phyloP scores from a whole-genome alignment of 2,329 filamentous ascomycete species.

The Sporothrix brasiliensis region DNA sequence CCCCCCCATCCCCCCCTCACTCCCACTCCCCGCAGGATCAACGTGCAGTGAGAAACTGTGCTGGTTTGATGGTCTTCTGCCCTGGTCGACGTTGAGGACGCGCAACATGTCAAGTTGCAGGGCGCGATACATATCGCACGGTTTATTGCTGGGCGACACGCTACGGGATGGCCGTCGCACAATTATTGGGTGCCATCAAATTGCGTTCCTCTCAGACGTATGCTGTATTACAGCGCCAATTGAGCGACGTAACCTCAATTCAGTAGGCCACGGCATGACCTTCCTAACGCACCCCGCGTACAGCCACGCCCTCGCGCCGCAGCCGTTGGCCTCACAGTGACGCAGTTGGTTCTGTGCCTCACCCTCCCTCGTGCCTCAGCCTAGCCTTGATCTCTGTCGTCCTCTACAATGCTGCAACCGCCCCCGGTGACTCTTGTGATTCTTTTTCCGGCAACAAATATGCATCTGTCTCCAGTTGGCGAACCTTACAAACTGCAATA shows the following conservation, averaged over 20 bases:
- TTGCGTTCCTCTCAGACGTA: too few species aligned
- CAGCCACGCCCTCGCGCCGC: constrained; percentile 1
- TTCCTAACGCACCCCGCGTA: constrained; percentile 17
- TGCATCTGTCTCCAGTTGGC: neutral
- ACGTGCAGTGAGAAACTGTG: neutral
- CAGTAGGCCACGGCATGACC: constrained; percentile 9
- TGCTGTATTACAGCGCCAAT: neutral
- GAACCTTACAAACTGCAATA: neutral
- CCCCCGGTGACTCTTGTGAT: neutral
- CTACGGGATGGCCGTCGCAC: neutral
- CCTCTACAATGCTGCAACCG: too few species aligned
- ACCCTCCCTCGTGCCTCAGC: neutral
- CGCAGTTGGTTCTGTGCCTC: constrained; percentile 6
- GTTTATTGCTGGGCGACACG: neutral
- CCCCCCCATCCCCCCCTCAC: too few species aligned
- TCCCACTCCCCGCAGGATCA: neutral
- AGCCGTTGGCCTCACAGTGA: constrained; percentile 15
- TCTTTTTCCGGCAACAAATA: neutral
- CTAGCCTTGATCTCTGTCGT: too few species aligned
- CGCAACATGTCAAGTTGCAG: neutral
- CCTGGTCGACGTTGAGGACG: constrained; percentile 6
- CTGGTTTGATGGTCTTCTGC: neutral
- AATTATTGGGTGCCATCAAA: too few species aligned
- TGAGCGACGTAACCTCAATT: neutral
- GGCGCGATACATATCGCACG: neutral